Conservation (phyloP, 306 rosid species). For the Ochetophila trinervis region DNA sequence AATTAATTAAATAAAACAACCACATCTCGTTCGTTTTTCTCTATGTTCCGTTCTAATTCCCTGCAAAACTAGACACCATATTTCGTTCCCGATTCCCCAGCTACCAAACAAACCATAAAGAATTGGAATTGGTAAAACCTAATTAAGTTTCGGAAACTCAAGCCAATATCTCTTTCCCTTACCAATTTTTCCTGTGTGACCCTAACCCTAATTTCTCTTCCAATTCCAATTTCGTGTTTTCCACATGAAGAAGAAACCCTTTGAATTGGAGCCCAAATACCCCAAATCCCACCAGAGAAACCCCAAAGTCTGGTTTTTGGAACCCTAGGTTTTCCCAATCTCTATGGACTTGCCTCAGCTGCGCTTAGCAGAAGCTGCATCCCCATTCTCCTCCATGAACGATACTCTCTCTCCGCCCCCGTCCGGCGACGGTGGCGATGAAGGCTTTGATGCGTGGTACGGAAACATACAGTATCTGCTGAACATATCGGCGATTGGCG, state of each 20-base stretch:
- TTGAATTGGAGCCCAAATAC: conserved; percentile 15
- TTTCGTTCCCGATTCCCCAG: neutral
- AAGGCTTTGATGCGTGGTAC: conserved; percentile 50
- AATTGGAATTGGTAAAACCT: neutral
- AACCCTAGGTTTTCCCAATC: conserved; percentile 32
- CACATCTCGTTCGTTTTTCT: neutral
- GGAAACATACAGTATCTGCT: conserved; percentile 90
- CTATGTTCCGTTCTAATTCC: neutral
- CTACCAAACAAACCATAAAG: neutral
- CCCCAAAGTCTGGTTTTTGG: conserved; percentile 15
- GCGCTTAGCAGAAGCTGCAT: neutral
- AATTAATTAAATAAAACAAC: neutral
- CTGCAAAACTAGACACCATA: neutral
- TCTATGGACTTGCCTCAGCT: conserved; percentile 4
- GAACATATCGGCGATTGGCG: conserved; percentile 86
- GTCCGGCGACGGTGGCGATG: conserved; percentile 34
- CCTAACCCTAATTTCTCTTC: conserved; percentile 19
- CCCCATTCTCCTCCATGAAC: conserved; percentile 27
- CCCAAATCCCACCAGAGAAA: conserved; percentile 13
- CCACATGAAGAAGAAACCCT: conserved; percentile 24
- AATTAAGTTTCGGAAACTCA: neutral
- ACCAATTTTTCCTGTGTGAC: neutral
- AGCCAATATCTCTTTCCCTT: neutral
- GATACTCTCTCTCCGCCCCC: conserved; percentile 55
- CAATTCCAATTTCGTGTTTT: neutral